phyloP scores from a whole-genome alignment of 352 stramenopile genomes.

The Aphanomyces stellatus region DNA sequence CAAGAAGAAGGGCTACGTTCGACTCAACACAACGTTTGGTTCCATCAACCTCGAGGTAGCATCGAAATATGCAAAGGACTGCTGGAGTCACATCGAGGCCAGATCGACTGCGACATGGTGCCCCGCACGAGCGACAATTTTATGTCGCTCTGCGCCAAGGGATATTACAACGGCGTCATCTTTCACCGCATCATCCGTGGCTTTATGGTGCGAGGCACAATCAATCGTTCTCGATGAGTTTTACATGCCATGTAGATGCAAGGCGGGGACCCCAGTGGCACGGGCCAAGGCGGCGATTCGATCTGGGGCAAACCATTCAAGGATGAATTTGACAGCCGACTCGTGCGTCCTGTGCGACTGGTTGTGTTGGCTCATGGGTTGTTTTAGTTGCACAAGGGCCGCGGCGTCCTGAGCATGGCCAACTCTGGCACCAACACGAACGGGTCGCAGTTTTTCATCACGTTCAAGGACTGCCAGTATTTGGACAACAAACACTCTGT shows the following conservation, averaged over 20 bases:
- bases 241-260: slow-evolving; percentile 36
- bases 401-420: slow-evolving; percentile 94
- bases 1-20: slow-evolving; percentile 97
- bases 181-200: slow-evolving; percentile 96
- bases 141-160: slow-evolving; percentile 85
- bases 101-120: slow-evolving; percentile 95
- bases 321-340: slow-evolving; percentile 96
- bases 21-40: slow-evolving; percentile 89
- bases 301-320: slow-evolving; percentile 91
- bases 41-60: slow-evolving; percentile 91
- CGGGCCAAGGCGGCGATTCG: slow-evolving; percentile 88
- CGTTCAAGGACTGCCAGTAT: slow-evolving; percentile 91
- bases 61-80: too few relatives aligned
- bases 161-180: slow-evolving; percentile 90
- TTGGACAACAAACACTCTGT: slow-evolving; percentile 98
- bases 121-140: slow-evolving; percentile 96
- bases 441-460: slow-evolving; percentile 99
- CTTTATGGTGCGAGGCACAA: slow-evolving; percentile 85
- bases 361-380: background rate
- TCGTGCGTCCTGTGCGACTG: slow-evolving; percentile 57
- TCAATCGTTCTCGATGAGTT: background rate
- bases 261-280: slow-evolving; percentile 92
- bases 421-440: slow-evolving; percentile 95
- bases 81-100: too few relatives aligned
- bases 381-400: slow-evolving; percentile 65